A percentile compares a stretch with the other conserved stretches of the same genome.
Conservation (phyloP, 495 filamentous ascomycete genomes). For the Penicillium samsonianum region DNA sequence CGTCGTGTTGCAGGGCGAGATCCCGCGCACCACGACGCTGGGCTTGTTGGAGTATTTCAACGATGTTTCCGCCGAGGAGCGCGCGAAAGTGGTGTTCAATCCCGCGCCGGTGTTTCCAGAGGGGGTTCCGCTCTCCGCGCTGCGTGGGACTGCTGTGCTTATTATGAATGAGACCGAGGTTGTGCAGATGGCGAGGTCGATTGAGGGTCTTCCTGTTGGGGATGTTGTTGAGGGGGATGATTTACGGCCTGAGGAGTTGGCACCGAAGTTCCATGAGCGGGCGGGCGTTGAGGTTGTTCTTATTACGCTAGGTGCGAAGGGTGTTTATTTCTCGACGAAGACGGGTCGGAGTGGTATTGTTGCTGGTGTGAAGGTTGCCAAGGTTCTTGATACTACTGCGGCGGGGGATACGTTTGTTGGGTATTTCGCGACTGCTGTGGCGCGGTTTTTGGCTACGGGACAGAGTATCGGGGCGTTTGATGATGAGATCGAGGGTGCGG, state of each 20-base stretch:
- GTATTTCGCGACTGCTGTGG: constrained; percentile 27
- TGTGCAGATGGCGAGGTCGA: constrained; percentile 52
- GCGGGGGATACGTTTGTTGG: constrained; percentile 86
- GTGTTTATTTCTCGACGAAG: constrained; percentile 52
- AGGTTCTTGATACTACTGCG: constrained; percentile 83
- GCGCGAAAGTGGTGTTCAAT: constrained; percentile 48
- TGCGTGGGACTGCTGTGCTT: constrained; percentile 62
- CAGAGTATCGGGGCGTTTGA: constrained; percentile 20
- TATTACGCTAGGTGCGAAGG: constrained; percentile 73
- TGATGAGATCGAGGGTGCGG: constrained; percentile 23
- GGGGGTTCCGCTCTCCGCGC: constrained; percentile 52
- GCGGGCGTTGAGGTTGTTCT: constrained; percentile 67
- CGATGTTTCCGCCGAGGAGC: background rate
- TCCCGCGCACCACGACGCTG: constrained; percentile 67
- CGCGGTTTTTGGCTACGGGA: constrained; percentile 23
- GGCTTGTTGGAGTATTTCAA: constrained; percentile 58
- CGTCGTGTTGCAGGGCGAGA: constrained; percentile 78
- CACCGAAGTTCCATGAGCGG: constrained; percentile 50
- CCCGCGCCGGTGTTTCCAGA: constrained; percentile 66
- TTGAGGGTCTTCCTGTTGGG: constrained; percentile 21
- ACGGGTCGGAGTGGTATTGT: constrained; percentile 39
- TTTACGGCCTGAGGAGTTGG: constrained; percentile 43
- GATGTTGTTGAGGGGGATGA: constrained; percentile 12
- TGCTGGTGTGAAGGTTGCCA: constrained; percentile 53
- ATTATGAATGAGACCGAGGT: constrained; percentile 86